Percentiles rank a stretch among this genome's conserved stretches.
Evolutionary conservation across 2,329 filamentous ascomycete genomes (phyloP).

Genomic region (Aspergillus sp.): DNA sequence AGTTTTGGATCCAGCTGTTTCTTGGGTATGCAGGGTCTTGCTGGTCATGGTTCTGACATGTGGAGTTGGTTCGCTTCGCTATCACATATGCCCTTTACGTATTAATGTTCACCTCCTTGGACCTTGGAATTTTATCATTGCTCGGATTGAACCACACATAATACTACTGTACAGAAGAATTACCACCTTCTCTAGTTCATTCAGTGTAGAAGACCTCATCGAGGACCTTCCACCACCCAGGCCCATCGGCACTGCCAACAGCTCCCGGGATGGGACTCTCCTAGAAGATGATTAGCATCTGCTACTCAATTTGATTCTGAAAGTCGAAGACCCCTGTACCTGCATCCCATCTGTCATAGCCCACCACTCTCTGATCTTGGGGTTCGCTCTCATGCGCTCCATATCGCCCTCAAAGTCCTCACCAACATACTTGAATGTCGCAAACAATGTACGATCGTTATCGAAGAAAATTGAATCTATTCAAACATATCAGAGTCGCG

Average conservation of each 20-base stretch:
- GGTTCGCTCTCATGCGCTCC: constrained; percentile 70
- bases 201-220: constrained; percentile 25
- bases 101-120: no score
- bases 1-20: constrained; percentile 27
- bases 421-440: constrained; percentile 76
- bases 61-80: no score
- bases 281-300: constrained; percentile 14
- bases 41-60: no score
- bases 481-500: not conserved
- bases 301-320: not conserved
- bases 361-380: constrained; percentile 76
- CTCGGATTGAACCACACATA: no score
- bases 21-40: constrained; percentile 13
- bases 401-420: constrained; percentile 71
- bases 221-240: constrained; percentile 35
- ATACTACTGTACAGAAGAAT: no score
- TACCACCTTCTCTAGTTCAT: constrained; percentile 26
- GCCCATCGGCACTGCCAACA: constrained; percentile 31
- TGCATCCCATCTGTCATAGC: constrained; percentile 75
- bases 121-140: not conserved
- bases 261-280: constrained; percentile 32
- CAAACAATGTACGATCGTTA: constrained; percentile 67
- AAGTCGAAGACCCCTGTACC: constrained; percentile 28
- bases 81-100: no score
- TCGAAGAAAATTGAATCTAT: constrained; percentile 70